Base-by-base conservation (phyloP, 2,329 filamentous ascomycete genomes). In the Oidium heveae region DNA sequence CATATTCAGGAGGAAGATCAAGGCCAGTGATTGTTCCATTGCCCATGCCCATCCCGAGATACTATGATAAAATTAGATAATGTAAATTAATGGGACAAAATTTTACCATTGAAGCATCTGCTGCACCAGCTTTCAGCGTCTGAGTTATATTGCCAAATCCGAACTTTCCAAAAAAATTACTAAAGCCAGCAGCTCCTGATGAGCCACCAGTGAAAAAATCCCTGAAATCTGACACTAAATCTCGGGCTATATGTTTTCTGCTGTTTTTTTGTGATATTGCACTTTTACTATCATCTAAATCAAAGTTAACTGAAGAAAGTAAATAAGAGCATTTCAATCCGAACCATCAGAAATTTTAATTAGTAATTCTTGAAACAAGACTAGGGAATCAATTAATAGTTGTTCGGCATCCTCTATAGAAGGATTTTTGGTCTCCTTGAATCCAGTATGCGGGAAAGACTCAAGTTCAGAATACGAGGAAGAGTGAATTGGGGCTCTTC, bases 11-110 rank as follows among this genome's bases (percentile, higher is more conserved):
- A 18, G 13, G 44, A 20, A 53, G 15, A 44, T 24, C 43, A 7
- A 56, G 24, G 34, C 56, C 56, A 15, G 12, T 37, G 10, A 58
- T 13, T 13, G 56, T 56, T 16, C 56, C 56, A 54, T 54, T 55
- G 18, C 55, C 56, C 22, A 58, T 50, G 1, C 56, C 56, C 34
- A 53, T 53, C 18, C 56, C 56, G n/a, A 57, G 44, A 36, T 54
- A 57, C 54, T 54, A 51, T 12, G 34, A 18, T 51, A 32, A 33
- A 15, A n/a, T 24, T 41, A 12, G 12, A 9, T 37, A 18, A 20
- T 51, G 28, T 18, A 24, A 24, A 22, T n/a, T n/a, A 20, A 39
- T 36, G 34, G 33, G 2, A 32, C 9, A 36, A 12, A 18, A 18
- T 9, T 33, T 39, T 55, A 32, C 52, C 39, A 50, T 52, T 1